Percentiles rank a stretch among this genome's conserved stretches.
phyloP scores from a whole-genome alignment of 805 yeast species.

The Ogataea allantospora region DNA sequence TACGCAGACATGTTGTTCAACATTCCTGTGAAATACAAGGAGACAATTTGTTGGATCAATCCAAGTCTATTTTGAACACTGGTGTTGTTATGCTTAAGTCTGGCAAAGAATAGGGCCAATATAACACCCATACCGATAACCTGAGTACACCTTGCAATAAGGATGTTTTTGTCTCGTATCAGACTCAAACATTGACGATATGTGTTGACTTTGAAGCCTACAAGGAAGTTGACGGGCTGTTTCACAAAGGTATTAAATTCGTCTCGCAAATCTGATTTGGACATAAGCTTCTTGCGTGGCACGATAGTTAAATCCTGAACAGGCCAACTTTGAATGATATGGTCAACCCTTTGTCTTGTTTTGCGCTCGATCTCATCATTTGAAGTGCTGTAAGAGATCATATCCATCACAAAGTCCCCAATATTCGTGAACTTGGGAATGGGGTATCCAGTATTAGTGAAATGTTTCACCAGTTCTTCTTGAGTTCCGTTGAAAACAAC shows the following conservation, averaged over 20 bases:
- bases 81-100: slow-evolving; percentile 43
- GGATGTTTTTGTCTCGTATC: slow-evolving; percentile 52
- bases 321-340: slow-evolving; percentile 40
- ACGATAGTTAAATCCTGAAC: not conserved
- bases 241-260: slow-evolving; percentile 32
- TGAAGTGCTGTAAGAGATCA: slow-evolving; percentile 58
- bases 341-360: slow-evolving; percentile 41
- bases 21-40: slow-evolving; percentile 77
- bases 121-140: slow-evolving; percentile 61
- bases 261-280: slow-evolving; percentile 16
- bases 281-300: slow-evolving; percentile 10
- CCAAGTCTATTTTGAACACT: slow-evolving; percentile 73
- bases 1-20: slow-evolving; percentile 73
- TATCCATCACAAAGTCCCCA: slow-evolving; percentile 73
- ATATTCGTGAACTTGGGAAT: slow-evolving; percentile 64
- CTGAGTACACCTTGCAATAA: slow-evolving; percentile 65
- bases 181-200: slow-evolving; percentile 43
- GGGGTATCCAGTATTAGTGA: slow-evolving; percentile 46
- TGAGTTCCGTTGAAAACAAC: slow-evolving; percentile 68
- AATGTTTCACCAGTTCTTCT: slow-evolving; percentile 43
- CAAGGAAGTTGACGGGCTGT: slow-evolving; percentile 32
- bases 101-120: slow-evolving; percentile 66
- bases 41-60: slow-evolving; percentile 67
- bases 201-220: slow-evolving; percentile 35
- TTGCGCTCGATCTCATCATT: slow-evolving; percentile 39